Evolutionary conservation across 2,329 filamentous ascomycete genomes (phyloP).

Genomic region (Fusarium guadeloupense): DNA sequence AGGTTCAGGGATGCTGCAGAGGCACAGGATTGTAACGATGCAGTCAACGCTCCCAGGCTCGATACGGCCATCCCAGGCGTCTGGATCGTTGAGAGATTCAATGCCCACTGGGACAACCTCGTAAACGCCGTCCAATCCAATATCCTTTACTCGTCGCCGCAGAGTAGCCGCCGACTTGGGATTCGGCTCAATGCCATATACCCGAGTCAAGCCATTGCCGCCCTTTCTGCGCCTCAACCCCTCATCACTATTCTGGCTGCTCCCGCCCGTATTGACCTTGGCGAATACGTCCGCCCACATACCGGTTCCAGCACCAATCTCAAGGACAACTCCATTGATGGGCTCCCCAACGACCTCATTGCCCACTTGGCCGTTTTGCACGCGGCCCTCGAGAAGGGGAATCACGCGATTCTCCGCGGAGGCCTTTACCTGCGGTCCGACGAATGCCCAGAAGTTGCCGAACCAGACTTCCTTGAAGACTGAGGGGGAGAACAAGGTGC

Average conservation of each 20-base stretch:
- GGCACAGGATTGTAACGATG: conserved; percentile 68
- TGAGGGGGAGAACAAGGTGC: conserved; percentile 53
- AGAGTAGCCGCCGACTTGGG: conserved; percentile 60
- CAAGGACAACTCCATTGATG: conserved; percentile 63
- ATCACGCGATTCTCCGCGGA: conserved; percentile 55
- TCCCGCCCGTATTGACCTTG: conserved; percentile 36
- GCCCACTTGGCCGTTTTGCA: conserved; percentile 50
- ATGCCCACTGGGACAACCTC: conserved; percentile 71
- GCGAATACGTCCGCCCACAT: conserved; percentile 67
- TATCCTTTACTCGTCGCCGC: conserved; percentile 55
- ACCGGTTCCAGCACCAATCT: conserved; percentile 70
- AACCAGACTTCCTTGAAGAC: conserved; percentile 65
- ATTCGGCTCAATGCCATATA: conserved; percentile 75
- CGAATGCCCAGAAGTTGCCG: conserved; percentile 66
- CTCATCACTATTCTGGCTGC: conserved; percentile 14
- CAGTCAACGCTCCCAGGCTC: conserved; percentile 63
- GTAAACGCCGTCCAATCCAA: conserved; percentile 66
- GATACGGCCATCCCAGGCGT: conserved; percentile 57
- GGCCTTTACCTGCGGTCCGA: conserved; percentile 61
- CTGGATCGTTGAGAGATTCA: conserved; percentile 59
- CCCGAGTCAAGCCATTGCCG: conserved; percentile 50
- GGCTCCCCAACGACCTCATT: conserved; percentile 48
- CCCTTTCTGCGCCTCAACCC: conserved; percentile 32
- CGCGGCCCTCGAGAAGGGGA: conserved; percentile 64
- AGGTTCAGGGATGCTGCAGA: conserved; percentile 71